These are phyloP conservation scores for Peronospora farinosa DNA, from an alignment of 352 stramenopile genomes.

Conservation along the genomic window DNA sequence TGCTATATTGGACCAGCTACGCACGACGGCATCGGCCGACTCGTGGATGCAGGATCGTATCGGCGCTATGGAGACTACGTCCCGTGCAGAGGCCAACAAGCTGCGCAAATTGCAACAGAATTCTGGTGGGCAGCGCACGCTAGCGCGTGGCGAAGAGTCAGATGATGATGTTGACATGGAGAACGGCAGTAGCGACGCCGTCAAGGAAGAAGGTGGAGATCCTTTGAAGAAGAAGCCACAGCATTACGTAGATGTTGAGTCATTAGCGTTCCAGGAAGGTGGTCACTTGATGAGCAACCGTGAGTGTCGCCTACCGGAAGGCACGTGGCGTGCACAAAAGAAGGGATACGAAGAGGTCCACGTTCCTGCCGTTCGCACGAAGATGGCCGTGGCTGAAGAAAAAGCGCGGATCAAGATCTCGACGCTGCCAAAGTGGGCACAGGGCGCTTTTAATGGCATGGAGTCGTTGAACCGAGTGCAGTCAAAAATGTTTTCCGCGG, in stretches of 20 bases:
- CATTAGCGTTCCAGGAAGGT: slow-evolving; percentile 92
- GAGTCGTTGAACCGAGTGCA: slow-evolving; percentile 98
- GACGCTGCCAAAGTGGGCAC: slow-evolving; percentile 93
- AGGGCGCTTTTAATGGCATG: slow-evolving; percentile 95
- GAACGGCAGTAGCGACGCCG: slow-evolving; percentile 16
- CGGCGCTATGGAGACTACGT: slow-evolving; percentile 78
- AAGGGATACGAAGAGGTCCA: slow-evolving; percentile 98
- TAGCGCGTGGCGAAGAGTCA: slow-evolving; percentile 21
- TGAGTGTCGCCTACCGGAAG: slow-evolving; percentile 92
- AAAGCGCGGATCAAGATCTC: slow-evolving; percentile 84
- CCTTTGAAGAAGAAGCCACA: slow-evolving; percentile 52
- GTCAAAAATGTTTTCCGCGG: slow-evolving; percentile 92
- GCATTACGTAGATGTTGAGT: slow-evolving; percentile 92
- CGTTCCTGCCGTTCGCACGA: slow-evolving; percentile 92
- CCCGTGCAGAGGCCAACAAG: slow-evolving; percentile 74
- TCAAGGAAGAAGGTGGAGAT: slow-evolving; percentile 18
- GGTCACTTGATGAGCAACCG: slow-evolving; percentile 98
- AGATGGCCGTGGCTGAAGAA: slow-evolving; percentile 64
- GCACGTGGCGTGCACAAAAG: slow-evolving; percentile 96
- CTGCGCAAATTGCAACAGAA: slow-evolving; percentile 72
- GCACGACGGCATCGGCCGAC: slow-evolving; percentile 84
- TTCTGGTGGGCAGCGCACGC: slow-evolving; percentile 19
- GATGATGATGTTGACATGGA: slow-evolving; percentile 57
- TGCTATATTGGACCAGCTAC: slow-evolving; percentile 88
- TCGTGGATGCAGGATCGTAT: slow-evolving; percentile 93